Evolutionary conservation across 306 rosid genomes (phyloP).

Genomic region (Ormosia emarginata): DNA sequence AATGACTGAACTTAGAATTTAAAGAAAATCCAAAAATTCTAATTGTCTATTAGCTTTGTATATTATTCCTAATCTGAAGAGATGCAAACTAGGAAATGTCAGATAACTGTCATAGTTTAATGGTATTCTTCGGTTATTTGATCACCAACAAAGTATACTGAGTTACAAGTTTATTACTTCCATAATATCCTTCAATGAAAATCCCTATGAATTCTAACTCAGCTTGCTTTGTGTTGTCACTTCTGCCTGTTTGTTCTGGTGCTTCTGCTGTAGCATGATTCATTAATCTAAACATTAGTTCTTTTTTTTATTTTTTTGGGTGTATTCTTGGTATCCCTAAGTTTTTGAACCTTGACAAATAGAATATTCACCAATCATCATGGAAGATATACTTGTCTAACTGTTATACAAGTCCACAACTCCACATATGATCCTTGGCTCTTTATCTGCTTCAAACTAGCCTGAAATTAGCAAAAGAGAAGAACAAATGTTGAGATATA

Average conservation of each 20-base stretch:
- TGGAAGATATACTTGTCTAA: not conserved
- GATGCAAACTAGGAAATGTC: not conserved
- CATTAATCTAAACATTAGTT: not conserved
- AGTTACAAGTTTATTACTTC: not conserved
- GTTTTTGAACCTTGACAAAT: not conserved
- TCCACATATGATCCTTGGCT: not conserved
- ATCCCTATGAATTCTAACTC: not conserved
- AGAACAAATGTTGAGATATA: not conserved
- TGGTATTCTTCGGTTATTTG: not conserved
- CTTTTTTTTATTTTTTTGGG: not conserved
- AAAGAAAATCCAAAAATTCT: not conserved
- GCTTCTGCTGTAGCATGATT: not conserved
- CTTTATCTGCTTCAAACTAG: not conserved
- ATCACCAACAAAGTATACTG: not conserved
- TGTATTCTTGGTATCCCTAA: not conserved
- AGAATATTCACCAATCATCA: not conserved
- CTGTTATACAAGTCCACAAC: not conserved
- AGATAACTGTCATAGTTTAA: not conserved
- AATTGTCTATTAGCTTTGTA: not conserved
- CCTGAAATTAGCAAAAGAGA: not conserved
- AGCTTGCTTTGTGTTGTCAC: not conserved
- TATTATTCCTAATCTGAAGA: not conserved
- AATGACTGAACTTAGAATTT: not conserved
- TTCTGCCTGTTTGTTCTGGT: not conserved
- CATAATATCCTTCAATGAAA: not conserved